These are phyloP conservation scores for Endoconidiophora polonica DNA, from an alignment of 2,329 filamentous ascomycete genomes.

Conservation along the genomic window DNA sequence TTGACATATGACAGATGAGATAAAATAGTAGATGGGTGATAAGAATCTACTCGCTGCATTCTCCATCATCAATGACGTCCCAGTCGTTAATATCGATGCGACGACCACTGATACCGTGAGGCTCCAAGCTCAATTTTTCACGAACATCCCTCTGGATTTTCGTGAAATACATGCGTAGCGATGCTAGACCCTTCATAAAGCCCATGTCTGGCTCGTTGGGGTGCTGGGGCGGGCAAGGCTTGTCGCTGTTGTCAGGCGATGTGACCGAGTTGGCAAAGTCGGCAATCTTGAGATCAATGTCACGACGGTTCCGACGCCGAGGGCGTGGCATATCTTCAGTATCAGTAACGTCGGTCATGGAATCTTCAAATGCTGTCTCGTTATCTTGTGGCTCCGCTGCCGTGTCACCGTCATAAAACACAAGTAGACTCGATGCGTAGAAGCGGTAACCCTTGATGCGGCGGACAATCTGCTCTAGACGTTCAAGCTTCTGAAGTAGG, in stretches of 20 bases:
- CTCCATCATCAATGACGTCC: conserved; percentile 12
- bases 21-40: background rate
- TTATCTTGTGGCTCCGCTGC: conserved; percentile 30
- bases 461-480: conserved; percentile 69
- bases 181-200: conserved; percentile 71
- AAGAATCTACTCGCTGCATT: conserved; percentile 10
- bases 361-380: conserved; percentile 37
- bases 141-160: conserved; percentile 68
- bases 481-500: conserved; percentile 67
- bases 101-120: conserved; percentile 16
- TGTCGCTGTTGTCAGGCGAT: conserved; percentile 53
- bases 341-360: conserved; percentile 42
- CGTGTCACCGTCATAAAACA: conserved; percentile 85
- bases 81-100: conserved; percentile 8
- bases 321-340: conserved; percentile 35
- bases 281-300: conserved; percentile 89
- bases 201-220: conserved; percentile 70
- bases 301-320: conserved; percentile 33
- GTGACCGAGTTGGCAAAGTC: conserved; percentile 98
- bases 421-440: conserved; percentile 84
- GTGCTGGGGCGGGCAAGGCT: conserved; percentile 63
- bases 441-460: conserved; percentile 75
- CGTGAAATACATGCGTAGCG: conserved; percentile 68
- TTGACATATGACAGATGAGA: background rate
- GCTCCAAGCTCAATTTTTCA: conserved; percentile 31